Percentiles rank a stretch among this genome's conserved stretches.
Evolutionary conservation across 2,329 filamentous ascomycete species (phyloP).

Genomic region (Biscogniauxia sp.): DNA sequence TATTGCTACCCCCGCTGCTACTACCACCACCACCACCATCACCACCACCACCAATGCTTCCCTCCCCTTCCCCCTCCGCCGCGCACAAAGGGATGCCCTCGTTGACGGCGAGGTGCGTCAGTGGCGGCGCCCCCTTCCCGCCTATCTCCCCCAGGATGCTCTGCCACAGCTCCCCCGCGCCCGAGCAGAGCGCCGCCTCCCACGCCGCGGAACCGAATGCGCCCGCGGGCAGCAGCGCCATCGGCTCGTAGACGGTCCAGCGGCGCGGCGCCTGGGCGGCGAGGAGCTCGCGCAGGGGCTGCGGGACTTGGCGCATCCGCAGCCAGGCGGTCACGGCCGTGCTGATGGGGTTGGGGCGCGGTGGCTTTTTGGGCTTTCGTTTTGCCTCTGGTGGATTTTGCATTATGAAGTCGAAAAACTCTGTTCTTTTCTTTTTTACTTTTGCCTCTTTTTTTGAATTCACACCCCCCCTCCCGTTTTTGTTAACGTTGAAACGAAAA

Average conservation of each 20-base stretch:
- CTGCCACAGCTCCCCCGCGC: constrained; percentile 43
- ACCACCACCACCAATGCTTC: constrained; percentile 36
- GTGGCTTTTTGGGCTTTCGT: neutral
- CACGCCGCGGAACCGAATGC: constrained; percentile 49
- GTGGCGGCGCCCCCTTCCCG: constrained; percentile 39
- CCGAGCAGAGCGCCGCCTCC: constrained; percentile 31
- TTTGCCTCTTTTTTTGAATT: no score
- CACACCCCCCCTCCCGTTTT: no score
- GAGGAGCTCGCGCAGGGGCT: constrained; percentile 26
- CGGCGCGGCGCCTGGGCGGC: constrained; percentile 49
- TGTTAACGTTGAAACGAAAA: no score
- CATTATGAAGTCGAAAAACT: no score
- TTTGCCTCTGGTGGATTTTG: neutral
- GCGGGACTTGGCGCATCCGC: neutral
- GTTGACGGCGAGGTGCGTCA: constrained; percentile 61
- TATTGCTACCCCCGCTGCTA: constrained; percentile 44
- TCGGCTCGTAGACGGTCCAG: constrained; percentile 60
- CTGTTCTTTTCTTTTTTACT: no score
- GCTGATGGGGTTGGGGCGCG: constrained; percentile 14
- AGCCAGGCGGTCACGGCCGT: constrained; percentile 12
- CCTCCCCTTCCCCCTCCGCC: neutral
- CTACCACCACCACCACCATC: neutral
- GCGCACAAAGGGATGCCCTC: constrained; percentile 55
- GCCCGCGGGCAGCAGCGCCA: constrained; percentile 58
- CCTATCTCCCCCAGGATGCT: constrained; percentile 40